A percentile compares a stretch with the other conserved stretches of the same genome.
Conservation (phyloP, 2,329 filamentous ascomycete species). For the Cytospora mali region DNA sequence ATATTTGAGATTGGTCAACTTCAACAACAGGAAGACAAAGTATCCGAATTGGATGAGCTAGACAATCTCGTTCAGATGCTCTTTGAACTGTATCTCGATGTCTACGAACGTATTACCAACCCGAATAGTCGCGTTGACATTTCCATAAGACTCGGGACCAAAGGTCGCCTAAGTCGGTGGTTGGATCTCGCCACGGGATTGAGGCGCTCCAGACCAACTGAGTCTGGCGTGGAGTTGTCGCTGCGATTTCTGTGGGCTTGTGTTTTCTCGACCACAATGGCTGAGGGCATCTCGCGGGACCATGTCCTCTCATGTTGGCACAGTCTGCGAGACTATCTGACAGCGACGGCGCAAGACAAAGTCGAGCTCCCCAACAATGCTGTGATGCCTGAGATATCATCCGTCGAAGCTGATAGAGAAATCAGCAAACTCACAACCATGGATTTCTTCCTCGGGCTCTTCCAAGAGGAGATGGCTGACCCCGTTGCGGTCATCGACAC, state of each 20-base stretch:
- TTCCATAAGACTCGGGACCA: slow-evolving; percentile 51
- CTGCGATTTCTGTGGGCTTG: slow-evolving; percentile 62
- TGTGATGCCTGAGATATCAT: slow-evolving; percentile 84
- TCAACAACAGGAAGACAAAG: slow-evolving; percentile 5
- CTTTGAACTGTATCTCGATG: slow-evolving; percentile 64
- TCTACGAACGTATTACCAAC: slow-evolving; percentile 61
- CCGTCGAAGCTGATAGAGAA: slow-evolving; percentile 82
- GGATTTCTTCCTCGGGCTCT: slow-evolving; percentile 92
- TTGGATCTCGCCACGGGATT: slow-evolving; percentile 52
- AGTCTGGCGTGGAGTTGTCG: slow-evolving; percentile 43
- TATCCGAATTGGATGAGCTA: slow-evolving; percentile 37
- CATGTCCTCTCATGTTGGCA: slow-evolving; percentile 62
- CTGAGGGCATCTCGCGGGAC: slow-evolving; percentile 56
- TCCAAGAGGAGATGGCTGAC: slow-evolving; percentile 79
- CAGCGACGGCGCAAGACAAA: slow-evolving; percentile 43
- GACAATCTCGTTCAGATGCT: slow-evolving; percentile 58
- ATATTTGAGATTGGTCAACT: slow-evolving; percentile 44
- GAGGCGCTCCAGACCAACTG: slow-evolving; percentile 41
- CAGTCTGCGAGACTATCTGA: slow-evolving; percentile 56
- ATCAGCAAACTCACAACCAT: slow-evolving; percentile 91
- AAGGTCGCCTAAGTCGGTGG: slow-evolving; percentile 55
- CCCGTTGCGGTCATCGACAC: slow-evolving; percentile 86
- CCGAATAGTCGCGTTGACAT: slow-evolving; percentile 57
- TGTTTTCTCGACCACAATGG: slow-evolving; percentile 55
- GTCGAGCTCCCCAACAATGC: slow-evolving; percentile 79